Evolutionary conservation across 2,329 filamentous ascomycete genomes (phyloP), one percentile per base, ranked within the genome.

Genomic region (Dactylella cylindrospora): DNA sequence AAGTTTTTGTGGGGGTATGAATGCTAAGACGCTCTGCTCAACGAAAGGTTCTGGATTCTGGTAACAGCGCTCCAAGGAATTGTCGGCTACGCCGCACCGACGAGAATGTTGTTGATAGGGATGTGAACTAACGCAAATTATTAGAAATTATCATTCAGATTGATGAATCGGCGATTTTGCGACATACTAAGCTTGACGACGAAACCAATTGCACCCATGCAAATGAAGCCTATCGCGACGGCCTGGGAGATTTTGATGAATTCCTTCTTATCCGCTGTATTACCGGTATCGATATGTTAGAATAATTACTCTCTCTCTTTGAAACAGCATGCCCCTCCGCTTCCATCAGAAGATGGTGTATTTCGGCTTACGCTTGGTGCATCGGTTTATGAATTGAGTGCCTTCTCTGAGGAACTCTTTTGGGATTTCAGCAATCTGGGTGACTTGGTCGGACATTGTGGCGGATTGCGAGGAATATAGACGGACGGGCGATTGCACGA

Each of bases 401-500:
- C 81, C 80, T 64, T 83, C 80, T 71, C 75, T 79, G 71, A 83
- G 72, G 72, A 85, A 85, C 74, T 85, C 81, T 71, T 77, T 76
- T 68, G 83, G 83, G 71, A 83, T 79, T 67, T 88, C 84, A 71
- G 85, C 79, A 70, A 88, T 76, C 71, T 86, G 83, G 73, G 85
- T 82, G 69, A 86, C 73, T 73, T 84, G 79, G 72, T 86, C 84
- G 73, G 82, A 79, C 80, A 83, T 83, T 71, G 68, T 75, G 72
- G 65, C 41, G 52, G 26, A 20, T 44, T 26, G 29, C 7, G 39
- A 10, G 31, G 13, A 12, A 19, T 28, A 32, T 26, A 9, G 12
- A n/a, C 17, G 39, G 31, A 31, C 3, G 28, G 29, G 41, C 39
- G 40, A 53, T 36, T 45, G 22, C 3, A 15, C 36, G 3, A 19